Evolutionary conservation across 257 asterid genomes (phyloP).

Genomic region (Nicotiana noctiflora): DNA sequence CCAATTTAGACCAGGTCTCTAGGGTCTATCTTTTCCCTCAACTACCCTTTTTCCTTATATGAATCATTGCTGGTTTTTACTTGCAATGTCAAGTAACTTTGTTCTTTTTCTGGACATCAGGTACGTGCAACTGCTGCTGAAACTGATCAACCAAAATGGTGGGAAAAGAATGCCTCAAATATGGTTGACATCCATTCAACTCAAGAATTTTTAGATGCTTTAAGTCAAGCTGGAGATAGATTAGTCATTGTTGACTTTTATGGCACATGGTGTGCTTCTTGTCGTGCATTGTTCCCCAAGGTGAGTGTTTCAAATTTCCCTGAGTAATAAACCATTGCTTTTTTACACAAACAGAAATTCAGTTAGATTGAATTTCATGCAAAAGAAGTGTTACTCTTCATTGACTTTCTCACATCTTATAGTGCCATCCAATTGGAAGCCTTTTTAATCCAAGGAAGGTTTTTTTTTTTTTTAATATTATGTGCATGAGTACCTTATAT

Average conservation of each 20-base stretch:
- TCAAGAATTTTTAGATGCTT: conserved; percentile 32
- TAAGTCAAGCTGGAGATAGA: conserved; percentile 38
- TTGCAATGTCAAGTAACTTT: background rate
- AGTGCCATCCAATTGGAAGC: background rate
- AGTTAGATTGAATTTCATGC: background rate
- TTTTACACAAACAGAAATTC: background rate
- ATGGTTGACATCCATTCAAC: conserved; percentile 41
- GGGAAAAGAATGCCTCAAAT: conserved; percentile 41
- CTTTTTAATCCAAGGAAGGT: background rate
- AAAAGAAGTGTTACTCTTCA: background rate
- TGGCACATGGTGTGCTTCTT: conserved; percentile 54
- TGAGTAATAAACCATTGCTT: background rate
- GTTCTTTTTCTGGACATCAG: conserved; percentile 11
- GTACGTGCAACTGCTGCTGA: conserved; percentile 31
- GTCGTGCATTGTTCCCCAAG: conserved; percentile 47
- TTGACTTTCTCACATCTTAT: background rate
- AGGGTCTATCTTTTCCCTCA: background rate
- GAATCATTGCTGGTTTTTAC: background rate
- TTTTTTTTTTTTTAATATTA: too few species aligned
- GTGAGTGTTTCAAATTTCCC: conserved; percentile 13
- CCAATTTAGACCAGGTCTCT: background rate
- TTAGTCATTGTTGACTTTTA: conserved; percentile 40
- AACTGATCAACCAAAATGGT: conserved; percentile 43
- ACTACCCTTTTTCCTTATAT: background rate
- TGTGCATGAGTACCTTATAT: background rate